Conservation (phyloP, 352 stramenopile genomes). For the Plasmopara muralis region DNA sequence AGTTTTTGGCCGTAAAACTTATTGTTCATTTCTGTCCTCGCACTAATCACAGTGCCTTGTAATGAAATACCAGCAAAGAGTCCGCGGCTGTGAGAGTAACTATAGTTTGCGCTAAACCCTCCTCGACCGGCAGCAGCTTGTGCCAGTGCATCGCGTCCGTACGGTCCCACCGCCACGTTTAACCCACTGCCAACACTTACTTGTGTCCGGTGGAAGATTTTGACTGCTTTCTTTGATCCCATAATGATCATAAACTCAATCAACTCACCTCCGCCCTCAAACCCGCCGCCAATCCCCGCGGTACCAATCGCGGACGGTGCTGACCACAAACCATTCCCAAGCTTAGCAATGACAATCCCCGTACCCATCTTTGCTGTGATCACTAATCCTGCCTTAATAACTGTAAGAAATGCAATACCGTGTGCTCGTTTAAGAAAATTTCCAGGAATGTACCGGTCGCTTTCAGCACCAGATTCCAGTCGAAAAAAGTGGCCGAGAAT, state of each 20-base stretch:
- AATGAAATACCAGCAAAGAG: constrained; percentile 91
- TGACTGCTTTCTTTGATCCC: constrained; percentile 87
- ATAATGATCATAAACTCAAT: constrained; percentile 94
- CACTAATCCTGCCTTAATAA: constrained; percentile 79
- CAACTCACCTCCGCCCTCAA: constrained; percentile 87
- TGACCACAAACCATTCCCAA: constrained; percentile 84
- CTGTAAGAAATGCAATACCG: constrained; percentile 78
- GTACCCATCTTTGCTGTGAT: constrained; percentile 78
- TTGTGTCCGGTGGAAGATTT: constrained; percentile 85
- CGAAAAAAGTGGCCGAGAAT: constrained; percentile 84
- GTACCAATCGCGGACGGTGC: constrained; percentile 92
- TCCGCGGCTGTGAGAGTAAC: constrained; percentile 89
- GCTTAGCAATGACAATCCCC: constrained; percentile 87
- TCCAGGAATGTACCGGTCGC: constrained; percentile 71
- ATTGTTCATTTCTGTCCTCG: constrained; percentile 89
- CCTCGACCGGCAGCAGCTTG: constrained; percentile 73
- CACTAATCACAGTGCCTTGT: constrained; percentile 89
- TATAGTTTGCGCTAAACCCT: constrained; percentile 89
- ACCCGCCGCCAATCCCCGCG: constrained; percentile 78
- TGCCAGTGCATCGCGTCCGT: constrained; percentile 76
- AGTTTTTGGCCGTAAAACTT: constrained; percentile 91
- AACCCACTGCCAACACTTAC: constrained; percentile 90
- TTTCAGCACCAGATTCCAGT: constrained; percentile 52
- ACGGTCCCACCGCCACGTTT: constrained; percentile 85
- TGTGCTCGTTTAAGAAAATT: constrained; percentile 77